Conservation (phyloP, 2,329 filamentous ascomycete species). For the Tetracladium maxilliforme region DNA sequence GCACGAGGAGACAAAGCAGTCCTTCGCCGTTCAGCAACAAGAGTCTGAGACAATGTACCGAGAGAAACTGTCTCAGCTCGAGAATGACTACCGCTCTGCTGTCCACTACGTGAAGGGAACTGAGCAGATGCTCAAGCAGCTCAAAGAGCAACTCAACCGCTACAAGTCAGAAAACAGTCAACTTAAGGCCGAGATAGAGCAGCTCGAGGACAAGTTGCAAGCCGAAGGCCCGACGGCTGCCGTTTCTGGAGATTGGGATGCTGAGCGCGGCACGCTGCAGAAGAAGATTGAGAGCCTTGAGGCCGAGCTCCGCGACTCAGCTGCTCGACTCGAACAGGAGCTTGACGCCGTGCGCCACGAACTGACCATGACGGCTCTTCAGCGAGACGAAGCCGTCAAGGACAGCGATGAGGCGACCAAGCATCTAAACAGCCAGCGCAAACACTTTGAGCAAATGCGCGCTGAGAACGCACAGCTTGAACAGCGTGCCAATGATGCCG, state of each 20-base stretch:
- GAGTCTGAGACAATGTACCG: slow-evolving; percentile 83
- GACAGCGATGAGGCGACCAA: slow-evolving; percentile 35
- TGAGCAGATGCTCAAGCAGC: slow-evolving; percentile 97
- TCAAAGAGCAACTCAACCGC: slow-evolving; percentile 91
- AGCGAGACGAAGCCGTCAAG: slow-evolving; percentile 53
- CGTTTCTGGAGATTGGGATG: slow-evolving; percentile 53
- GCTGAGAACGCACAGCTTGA: slow-evolving; percentile 72
- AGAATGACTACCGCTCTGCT: slow-evolving; percentile 94
- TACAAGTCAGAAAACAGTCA: slow-evolving; percentile 79
- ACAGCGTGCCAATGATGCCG: slow-evolving; percentile 73
- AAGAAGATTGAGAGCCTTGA: slow-evolving; percentile 57
- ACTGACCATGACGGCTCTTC: slow-evolving; percentile 45
- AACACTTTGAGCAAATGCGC: slow-evolving; percentile 68
- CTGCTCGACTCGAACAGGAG: slow-evolving; percentile 55
- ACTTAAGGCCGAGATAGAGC: slow-evolving; percentile 68
- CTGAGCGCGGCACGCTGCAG: slow-evolving; percentile 54
- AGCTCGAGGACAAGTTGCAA: slow-evolving; percentile 45
- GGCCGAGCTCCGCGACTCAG: slow-evolving; percentile 49
- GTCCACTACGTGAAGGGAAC: slow-evolving; percentile 97
- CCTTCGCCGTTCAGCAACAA: slow-evolving; percentile 65
- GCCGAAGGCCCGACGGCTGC: slow-evolving; percentile 20
- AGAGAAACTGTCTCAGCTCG: slow-evolving; percentile 83
- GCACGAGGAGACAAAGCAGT: slow-evolving; percentile 72
- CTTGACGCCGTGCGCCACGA: slow-evolving; percentile 56
- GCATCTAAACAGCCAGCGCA: slow-evolving; percentile 43